phyloP scores from a whole-genome alignment of 345 rosid species.

The Chamaenerion angustifolium region DNA sequence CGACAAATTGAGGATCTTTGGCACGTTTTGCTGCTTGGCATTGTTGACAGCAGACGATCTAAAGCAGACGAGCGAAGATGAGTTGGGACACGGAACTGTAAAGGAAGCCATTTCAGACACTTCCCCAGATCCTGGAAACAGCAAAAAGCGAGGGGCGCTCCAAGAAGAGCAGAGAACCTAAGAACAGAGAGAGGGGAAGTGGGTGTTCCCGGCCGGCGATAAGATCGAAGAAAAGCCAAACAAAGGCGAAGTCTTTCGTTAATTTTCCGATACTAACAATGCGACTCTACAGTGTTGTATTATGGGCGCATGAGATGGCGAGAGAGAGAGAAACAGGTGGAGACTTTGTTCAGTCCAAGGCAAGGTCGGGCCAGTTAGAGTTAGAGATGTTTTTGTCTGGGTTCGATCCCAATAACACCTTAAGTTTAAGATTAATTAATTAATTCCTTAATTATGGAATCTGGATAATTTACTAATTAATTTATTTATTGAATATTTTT shows the following conservation, averaged over 20 bases:
- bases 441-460: too few relatives aligned
- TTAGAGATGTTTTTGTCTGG: too few relatives aligned
- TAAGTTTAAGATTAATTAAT: too few relatives aligned
- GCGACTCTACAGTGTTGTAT: too few relatives aligned
- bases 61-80: conserved; percentile 24
- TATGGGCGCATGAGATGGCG: too few relatives aligned
- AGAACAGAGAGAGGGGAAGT: neutral
- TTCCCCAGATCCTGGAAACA: neutral
- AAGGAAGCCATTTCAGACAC: conserved; percentile 37
- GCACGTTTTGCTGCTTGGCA: conserved; percentile 7
- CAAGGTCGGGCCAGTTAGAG: too few relatives aligned
- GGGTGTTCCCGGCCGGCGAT: conserved; percentile 4
- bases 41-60: conserved; percentile 18
- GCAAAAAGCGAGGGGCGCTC: neutral
- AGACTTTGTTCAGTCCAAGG: neutral
- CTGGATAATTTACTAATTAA: too few relatives aligned
- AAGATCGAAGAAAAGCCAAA: conserved; percentile 1
- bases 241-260: too few relatives aligned
- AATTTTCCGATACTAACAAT: too few relatives aligned
- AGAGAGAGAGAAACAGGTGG: neutral
- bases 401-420: too few relatives aligned
- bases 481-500: too few relatives aligned
- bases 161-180: neutral
- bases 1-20: conserved; percentile 13
- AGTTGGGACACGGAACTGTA: conserved; percentile 52